phyloP scores from a whole-genome alignment of 192 early-diverging fungal species.

The Umbelopsis vinacea region DNA sequence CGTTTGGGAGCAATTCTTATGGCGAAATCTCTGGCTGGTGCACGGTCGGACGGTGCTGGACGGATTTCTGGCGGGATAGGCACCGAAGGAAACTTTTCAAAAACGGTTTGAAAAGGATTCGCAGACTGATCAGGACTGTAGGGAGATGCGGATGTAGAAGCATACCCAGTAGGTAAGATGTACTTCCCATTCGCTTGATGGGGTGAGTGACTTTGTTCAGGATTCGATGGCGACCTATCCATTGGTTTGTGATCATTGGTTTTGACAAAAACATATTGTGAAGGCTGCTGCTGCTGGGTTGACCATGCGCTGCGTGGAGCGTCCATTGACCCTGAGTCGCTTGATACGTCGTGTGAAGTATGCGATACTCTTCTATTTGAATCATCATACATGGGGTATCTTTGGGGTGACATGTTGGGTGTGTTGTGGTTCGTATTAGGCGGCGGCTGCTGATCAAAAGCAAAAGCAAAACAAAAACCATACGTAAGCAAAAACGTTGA shows the following conservation, averaged over 20 bases:
- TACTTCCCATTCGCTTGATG: background rate
- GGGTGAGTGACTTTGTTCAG: background rate
- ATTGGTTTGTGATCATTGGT: background rate
- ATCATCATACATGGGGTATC: constrained; percentile 10
- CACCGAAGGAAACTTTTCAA: background rate
- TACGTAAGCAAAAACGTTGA: background rate
- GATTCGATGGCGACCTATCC: background rate
- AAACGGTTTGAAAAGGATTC: background rate
- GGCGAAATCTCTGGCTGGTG: background rate
- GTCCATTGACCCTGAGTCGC: constrained; percentile 5
- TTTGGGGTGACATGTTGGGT: background rate
- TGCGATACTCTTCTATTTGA: background rate
- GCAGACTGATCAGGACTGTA: background rate
- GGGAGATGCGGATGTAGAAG: background rate
- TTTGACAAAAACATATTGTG: constrained; percentile 15
- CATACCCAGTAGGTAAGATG: background rate
- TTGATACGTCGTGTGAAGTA: background rate
- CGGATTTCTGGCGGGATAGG: background rate
- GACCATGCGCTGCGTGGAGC: background rate
- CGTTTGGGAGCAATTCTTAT: background rate
- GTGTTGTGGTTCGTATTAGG: background rate
- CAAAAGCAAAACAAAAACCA: background rate
- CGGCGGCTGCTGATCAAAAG: background rate
- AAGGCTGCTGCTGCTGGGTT: background rate
- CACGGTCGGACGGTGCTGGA: background rate